phyloP scores from a whole-genome alignment of 2,329 filamentous ascomycete species.

The Plectosphaerella sp. region DNA sequence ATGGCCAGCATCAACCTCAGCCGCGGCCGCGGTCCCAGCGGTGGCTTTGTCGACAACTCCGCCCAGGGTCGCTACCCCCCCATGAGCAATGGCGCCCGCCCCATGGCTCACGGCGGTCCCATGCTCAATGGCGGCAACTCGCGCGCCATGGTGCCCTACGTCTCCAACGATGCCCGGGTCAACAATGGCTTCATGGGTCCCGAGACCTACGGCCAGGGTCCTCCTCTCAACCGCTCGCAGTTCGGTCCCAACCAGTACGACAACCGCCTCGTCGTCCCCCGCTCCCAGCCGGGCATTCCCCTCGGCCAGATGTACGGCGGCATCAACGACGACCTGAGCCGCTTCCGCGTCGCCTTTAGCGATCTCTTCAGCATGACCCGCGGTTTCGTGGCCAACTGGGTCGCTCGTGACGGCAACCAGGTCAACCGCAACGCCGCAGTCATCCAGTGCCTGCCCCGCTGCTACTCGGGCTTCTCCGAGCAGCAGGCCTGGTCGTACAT shows the following conservation, averaged over 20 bases:
- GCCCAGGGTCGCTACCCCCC: neutral
- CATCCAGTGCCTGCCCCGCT: slow-evolving; percentile 9
- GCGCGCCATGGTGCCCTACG: neutral
- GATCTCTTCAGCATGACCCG: slow-evolving; percentile 11
- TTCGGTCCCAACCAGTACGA: slow-evolving; percentile 1
- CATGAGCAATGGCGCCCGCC: no score
- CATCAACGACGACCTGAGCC: neutral
- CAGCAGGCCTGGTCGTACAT: slow-evolving; percentile 34
- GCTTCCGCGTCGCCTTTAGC: slow-evolving; percentile 5
- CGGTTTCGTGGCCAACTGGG: slow-evolving; percentile 5
- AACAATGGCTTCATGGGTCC: neutral
- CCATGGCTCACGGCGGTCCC: neutral
- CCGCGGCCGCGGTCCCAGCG: slow-evolving; percentile 3
- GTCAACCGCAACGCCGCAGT: slow-evolving; percentile 4
- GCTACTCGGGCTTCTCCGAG: slow-evolving; percentile 21
- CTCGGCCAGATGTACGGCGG: slow-evolving; percentile 3
- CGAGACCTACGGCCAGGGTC: neutral
- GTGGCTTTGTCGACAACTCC: slow-evolving; percentile 6
- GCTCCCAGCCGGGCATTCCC: slow-evolving; percentile 1
- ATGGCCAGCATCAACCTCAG: neutral
- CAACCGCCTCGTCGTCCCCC: neutral
- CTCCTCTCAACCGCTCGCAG: neutral
- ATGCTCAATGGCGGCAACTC: neutral
- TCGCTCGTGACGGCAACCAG: neutral
- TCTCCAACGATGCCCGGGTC: neutral